Base-by-base conservation (phyloP, 1,284 basidiomycete genomes). In the Trametes polyzona region DNA sequence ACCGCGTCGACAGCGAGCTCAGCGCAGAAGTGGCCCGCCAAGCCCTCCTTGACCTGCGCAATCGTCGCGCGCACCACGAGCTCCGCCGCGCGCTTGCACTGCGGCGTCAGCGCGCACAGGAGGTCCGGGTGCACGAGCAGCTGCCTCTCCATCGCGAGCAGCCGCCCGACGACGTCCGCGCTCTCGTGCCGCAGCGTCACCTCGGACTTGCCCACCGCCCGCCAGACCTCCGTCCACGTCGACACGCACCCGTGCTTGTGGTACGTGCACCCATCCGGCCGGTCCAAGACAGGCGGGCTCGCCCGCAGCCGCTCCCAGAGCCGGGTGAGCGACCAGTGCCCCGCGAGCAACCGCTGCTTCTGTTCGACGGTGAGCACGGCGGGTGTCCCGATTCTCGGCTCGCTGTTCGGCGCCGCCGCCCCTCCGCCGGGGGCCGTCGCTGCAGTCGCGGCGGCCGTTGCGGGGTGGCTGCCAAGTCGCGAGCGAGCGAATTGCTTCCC, bases 81-180 rank as follows among this genome's bases (percentile, higher is more conserved):
- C 37, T 70, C 52, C 54, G 71, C 70, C 37, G 63, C 64, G 32
- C 71, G 71, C 48, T 74, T 73, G 64, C 71, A 73, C 52, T 52
- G 63, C 36, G 70, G 70, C 59, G 69, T 69, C 43, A 73, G 64
- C 60, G 66, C 52, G 19, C 42, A 47, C 41, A 58, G 46, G 47
- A 73, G 50, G 51, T 69, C 72, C 26, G 58, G 47, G 42, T 66
- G 65, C 48, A 46, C 48, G 36, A 50, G 43, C 53, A 74, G 57
- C 61, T 63, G 62, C 26, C 60, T 57, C 49, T 64, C 57, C 65
- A 73, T 67, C 51, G 50, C 54, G 19, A 57, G 33, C 60, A 74
- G 63, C 50, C 67, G 64, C 17, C 67, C 70, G 12, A 74, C 43
- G 35, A 74, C 69, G 62, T 74, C 71, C 52, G 54, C 63, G 0